These are phyloP conservation scores for Annulohypoxylon bovei DNA, from an alignment of 495 filamentous ascomycete genomes.

Conservation along the genomic window DNA sequence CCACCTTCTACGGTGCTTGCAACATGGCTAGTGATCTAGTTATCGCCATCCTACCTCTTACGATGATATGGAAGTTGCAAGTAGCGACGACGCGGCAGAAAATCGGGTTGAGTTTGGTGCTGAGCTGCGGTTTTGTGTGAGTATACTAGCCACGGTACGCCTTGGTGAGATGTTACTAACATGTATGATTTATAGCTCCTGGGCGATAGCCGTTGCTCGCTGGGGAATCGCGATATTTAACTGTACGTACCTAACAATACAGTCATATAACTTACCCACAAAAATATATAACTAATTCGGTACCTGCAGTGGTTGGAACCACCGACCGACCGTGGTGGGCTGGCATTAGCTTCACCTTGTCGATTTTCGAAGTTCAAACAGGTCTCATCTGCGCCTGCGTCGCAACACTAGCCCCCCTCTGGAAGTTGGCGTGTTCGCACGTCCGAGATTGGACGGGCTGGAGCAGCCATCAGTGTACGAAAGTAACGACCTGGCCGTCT, in stretches of 20 bases:
- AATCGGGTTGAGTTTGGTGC: slow-evolving; percentile 35
- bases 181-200: slow-evolving; percentile 36
- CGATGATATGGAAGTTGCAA: slow-evolving; percentile 41
- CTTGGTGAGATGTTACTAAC: slow-evolving; percentile 7
- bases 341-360: slow-evolving; percentile 44
- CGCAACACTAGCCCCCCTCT: slow-evolving; percentile 42
- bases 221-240: slow-evolving; percentile 43
- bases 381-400: slow-evolving; percentile 52
- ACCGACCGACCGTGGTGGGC: slow-evolving; percentile 40
- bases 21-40: slow-evolving; percentile 36
- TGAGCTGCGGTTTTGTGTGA: slow-evolving; percentile 41
- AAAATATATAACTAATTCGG: slow-evolving; percentile 3
- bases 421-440: slow-evolving; percentile 28
- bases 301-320: slow-evolving; percentile 21
- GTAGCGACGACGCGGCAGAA: slow-evolving; percentile 29
- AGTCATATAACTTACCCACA: not conserved
- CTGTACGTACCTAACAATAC: slow-evolving; percentile 16
- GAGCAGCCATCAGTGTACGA: slow-evolving; percentile 6
- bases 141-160: not conserved
- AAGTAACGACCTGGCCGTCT: slow-evolving; percentile 25
- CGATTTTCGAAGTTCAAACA: slow-evolving; percentile 52
- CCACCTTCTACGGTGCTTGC: slow-evolving; percentile 33
- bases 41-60: slow-evolving; percentile 42
- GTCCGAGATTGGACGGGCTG: slow-evolving; percentile 30
- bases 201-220: slow-evolving; percentile 46